Conservation (phyloP, 495 filamentous ascomycete genomes). For the Hamigera avellanea region DNA sequence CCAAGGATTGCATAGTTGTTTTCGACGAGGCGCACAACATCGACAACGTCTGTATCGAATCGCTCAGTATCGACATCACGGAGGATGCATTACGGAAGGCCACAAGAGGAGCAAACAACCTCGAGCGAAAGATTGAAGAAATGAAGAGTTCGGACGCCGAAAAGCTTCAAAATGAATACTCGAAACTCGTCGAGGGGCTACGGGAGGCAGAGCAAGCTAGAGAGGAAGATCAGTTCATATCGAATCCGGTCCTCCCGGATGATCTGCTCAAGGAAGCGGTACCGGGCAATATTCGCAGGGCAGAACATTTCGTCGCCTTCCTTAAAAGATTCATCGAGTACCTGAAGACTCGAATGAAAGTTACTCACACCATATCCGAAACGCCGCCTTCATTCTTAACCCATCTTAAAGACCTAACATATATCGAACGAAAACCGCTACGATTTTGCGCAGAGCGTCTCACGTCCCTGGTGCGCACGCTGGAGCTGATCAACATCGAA, state of each 20-base stretch:
- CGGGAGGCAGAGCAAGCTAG: slow-evolving; percentile 76
- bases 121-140: slow-evolving; percentile 80
- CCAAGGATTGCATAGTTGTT: slow-evolving; percentile 96
- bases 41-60: slow-evolving; percentile 99
- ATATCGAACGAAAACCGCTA: slow-evolving; percentile 95
- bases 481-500: slow-evolving; percentile 95
- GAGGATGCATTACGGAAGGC: slow-evolving; percentile 88
- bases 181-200: slow-evolving; percentile 88
- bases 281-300: slow-evolving; percentile 89
- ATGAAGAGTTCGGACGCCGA: slow-evolving; percentile 88
- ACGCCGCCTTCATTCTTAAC: slow-evolving; percentile 88
- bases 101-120: slow-evolving; percentile 74
- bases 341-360: slow-evolving; percentile 97
- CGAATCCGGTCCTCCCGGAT: slow-evolving; percentile 55
- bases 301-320: slow-evolving; percentile 94
- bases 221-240: slow-evolving; percentile 92
- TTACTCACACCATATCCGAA: slow-evolving; percentile 91
- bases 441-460: slow-evolving; percentile 90
- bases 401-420: slow-evolving; percentile 90
- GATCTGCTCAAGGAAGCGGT: slow-evolving; percentile 65
- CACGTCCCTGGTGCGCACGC: slow-evolving; percentile 86
- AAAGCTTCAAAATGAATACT: slow-evolving; percentile 89
- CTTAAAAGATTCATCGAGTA: slow-evolving; percentile 96
- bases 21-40: slow-evolving; percentile 99
- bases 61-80: slow-evolving; percentile 88